phyloP scores from a whole-genome alignment of 805 yeast genomes.

The Candida morakotiae region DNA sequence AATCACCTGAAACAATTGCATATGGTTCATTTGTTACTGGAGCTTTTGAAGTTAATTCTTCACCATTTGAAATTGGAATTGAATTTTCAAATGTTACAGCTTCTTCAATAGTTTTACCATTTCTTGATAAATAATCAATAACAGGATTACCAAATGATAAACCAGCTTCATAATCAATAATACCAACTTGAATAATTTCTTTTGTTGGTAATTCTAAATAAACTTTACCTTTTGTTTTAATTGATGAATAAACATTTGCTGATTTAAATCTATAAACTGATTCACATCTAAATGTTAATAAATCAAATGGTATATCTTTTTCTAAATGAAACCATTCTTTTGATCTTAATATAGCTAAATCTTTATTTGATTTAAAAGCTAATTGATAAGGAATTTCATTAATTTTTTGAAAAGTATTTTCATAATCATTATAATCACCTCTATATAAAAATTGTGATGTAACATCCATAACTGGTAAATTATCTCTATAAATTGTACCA shows the following conservation, averaged over 20 bases:
- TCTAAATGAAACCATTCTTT: constrained; percentile 97
- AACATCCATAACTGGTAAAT: constrained; percentile 85
- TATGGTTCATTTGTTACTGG: constrained; percentile 96
- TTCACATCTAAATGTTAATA: constrained; percentile 83
- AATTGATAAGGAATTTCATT: constrained; percentile 86
- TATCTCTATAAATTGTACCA: constrained; percentile 79
- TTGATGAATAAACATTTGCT: constrained; percentile 70
- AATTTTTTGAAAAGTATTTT: constrained; percentile 86
- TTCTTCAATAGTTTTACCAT: constrained; percentile 92
- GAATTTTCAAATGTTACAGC: constrained; percentile 86
- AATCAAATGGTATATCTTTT: constrained; percentile 66
- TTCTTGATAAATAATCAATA: constrained; percentile 84
- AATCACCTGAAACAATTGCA: constrained; percentile 97
- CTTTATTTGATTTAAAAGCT: constrained; percentile 69
- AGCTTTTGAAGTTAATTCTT: constrained; percentile 65
- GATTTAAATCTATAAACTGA: constrained; percentile 80
- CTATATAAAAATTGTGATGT: constrained; percentile 94
- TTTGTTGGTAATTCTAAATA: constrained; percentile 87
- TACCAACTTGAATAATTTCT: constrained; percentile 80
- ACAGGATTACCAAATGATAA: constrained; percentile 97
- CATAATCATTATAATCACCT: constrained; percentile 83
- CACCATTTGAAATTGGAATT: constrained; percentile 73
- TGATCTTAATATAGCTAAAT: constrained; percentile 86
- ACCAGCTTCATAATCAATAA: constrained; percentile 84
- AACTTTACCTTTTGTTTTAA: constrained; percentile 80